phyloP scores from a whole-genome alignment of 2,329 filamentous ascomycete species.

The Aaosphaeria arxii region DNA sequence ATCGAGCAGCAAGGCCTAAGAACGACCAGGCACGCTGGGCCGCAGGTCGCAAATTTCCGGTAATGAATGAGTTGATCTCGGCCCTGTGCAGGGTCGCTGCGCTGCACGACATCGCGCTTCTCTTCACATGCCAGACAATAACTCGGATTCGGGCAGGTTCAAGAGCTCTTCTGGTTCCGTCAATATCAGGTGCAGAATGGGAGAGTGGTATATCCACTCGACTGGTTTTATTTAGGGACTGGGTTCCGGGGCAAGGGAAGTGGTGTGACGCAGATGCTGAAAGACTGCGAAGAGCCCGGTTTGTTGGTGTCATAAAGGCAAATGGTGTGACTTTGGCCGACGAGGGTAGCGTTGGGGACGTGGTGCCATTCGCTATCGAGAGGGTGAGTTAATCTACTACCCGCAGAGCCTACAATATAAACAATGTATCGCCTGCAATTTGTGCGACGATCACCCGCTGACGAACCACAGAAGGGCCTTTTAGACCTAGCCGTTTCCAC shows the following conservation, averaged over 20 bases:
- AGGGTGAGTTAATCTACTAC: slow-evolving; percentile 43
- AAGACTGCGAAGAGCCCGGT: slow-evolving; percentile 34
- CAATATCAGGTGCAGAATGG: slow-evolving; percentile 75
- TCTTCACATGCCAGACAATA: slow-evolving; percentile 75
- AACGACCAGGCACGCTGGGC: slow-evolving; percentile 48
- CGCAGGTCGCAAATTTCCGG: slow-evolving; percentile 50
- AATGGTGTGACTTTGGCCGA: slow-evolving; percentile 39
- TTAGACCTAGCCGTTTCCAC: slow-evolving; percentile 27
- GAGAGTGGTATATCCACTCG: slow-evolving; percentile 72
- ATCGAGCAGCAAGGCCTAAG: slow-evolving; percentile 44
- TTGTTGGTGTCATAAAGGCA: slow-evolving; percentile 44
- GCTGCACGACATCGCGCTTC: slow-evolving; percentile 67
- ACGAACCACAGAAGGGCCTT: slow-evolving; percentile 28
- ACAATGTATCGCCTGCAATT: slow-evolving; percentile 6
- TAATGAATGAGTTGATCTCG: slow-evolving; percentile 64
- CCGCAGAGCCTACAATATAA: slow-evolving; percentile 21
- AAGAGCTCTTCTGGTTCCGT: slow-evolving; percentile 68
- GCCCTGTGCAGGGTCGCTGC: slow-evolving; percentile 69
- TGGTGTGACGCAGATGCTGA: slow-evolving; percentile 22
- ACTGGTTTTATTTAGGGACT: slow-evolving; percentile 77
- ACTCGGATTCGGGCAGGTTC: slow-evolving; percentile 71
- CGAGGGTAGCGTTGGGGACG: slow-evolving; percentile 42
- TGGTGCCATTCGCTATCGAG: slow-evolving; percentile 50
- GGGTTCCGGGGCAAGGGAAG: slow-evolving; percentile 31
- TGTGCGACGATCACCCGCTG: slow-evolving; percentile 16